A percentile compares a stretch with the other conserved stretches of the same genome.
phyloP scores from a whole-genome alignment of 2,329 filamentous ascomycete genomes.

The Alternaria arborescens region DNA sequence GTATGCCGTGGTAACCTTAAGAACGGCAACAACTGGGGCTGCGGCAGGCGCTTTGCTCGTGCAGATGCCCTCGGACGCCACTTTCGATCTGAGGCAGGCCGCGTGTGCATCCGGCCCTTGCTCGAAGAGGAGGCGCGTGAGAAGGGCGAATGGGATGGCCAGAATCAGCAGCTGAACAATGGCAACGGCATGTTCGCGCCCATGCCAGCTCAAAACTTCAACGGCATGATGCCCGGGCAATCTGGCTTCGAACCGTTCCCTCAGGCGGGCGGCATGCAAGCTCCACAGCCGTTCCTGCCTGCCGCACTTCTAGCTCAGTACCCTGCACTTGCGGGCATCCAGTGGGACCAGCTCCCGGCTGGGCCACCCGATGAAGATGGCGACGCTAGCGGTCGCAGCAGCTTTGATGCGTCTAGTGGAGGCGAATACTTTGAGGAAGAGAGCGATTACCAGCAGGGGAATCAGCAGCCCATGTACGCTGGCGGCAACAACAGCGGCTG shows the following conservation, averaged over 20 bases:
- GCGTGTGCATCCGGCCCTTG: conserved; percentile 96
- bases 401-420: conserved; percentile 76
- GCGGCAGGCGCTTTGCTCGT: conserved; percentile 89
- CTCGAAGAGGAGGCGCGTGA: conserved; percentile 93
- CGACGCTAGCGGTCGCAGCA: conserved; percentile 79
- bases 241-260: conserved; percentile 46
- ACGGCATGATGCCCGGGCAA: conserved; percentile 46
- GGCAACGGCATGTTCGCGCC: conserved; percentile 55
- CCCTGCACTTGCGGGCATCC: conserved; percentile 87
- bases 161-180: conserved; percentile 65
- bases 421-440: conserved; percentile 77
- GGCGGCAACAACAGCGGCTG: conserved; percentile 44
- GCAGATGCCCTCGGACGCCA: conserved; percentile 94
- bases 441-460: conserved; percentile 56
- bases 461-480: conserved; percentile 39
- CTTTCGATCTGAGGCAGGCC: conserved; percentile 93
- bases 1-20: conserved; percentile 93
- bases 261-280: conserved; percentile 35
- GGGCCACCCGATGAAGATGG: conserved; percentile 63
- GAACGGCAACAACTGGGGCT: conserved; percentile 86
- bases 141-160: conserved; percentile 67
- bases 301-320: conserved; percentile 90
- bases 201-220: conserved; percentile 42
- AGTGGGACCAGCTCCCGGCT: conserved; percentile 81
- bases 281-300: conserved; percentile 66